Evolutionary conservation across 108 stramenopile species (phyloP), one percentile per base, ranked within the genome.

Genomic region (Nitzschia sp.): DNA sequence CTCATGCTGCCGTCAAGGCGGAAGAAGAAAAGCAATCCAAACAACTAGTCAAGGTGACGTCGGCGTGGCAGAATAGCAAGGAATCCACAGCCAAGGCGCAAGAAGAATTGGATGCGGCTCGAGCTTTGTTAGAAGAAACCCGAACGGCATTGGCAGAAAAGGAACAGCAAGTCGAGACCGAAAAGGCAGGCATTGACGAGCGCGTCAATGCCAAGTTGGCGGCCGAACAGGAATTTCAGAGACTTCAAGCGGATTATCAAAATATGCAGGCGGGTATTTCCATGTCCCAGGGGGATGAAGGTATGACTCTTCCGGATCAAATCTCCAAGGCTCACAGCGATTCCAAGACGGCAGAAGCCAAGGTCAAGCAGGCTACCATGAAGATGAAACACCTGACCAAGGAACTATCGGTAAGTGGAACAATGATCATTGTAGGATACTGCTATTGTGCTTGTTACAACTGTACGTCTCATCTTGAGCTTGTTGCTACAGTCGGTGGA

Each of bases 41-140:
- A 74, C 89, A 90, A 63, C 83, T 98, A 18, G 97, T 98, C 36
- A 95, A 97, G 82, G 80, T 76, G 13, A 97, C 90, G 29, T 94
- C 96, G 15, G 76, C 82, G 28, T 86, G 85, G 88, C 75, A 92
- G 59, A 94, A 88, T 45, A 94, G 85, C 58, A 81, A 91, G 65
- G 82, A 83, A 57, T 64, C 59, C 2, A 81, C 85, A 1, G 64
- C 68, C 27, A 84, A 91, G 27, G 89, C 88, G 24, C 78, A 90
- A 58, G 77, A 72, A 18, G 94, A 95, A 25, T 70, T 88, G n/a
- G 77, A 79, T 32, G 78, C 87, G 42, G 91, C 92, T 6, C 74
- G 82, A 42, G 68, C 63, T 13, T 68, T 81, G 25, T 84, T 90
- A 0, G 68, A 65, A 6, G 93, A 93, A 72, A 83, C 85, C 2